Percentiles rank a stretch among this genome's conserved stretches.
Conservation (phyloP, 2,329 filamentous ascomycete species). For the Lecanosticta acicola region DNA sequence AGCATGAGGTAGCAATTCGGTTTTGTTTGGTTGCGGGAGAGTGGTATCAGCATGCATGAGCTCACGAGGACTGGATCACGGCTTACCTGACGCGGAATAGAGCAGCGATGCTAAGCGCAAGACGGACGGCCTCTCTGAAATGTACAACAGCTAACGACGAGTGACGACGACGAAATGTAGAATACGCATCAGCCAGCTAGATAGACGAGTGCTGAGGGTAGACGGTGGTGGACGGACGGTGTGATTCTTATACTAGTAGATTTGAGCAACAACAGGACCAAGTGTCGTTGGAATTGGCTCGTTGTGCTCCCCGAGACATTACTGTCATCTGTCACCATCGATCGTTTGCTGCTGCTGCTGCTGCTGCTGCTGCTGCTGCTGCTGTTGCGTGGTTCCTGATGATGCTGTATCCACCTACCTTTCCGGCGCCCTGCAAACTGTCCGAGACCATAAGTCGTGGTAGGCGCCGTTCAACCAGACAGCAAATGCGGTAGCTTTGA, state of each 20-base stretch:
- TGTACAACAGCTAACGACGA: not conserved
- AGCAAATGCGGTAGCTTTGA: too few relatives aligned
- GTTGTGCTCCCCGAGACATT: slow-evolving; percentile 6
- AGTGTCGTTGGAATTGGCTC: slow-evolving; percentile 6
- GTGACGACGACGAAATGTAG: not conserved
- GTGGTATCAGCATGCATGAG: slow-evolving; percentile 4
- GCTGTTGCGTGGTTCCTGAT: not conserved
- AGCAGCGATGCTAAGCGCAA: slow-evolving; percentile 3
- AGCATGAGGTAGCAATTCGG: not conserved
- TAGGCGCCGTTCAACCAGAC: not conserved
- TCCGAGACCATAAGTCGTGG: not conserved
- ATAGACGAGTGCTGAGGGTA: too few relatives aligned
- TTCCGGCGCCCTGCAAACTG: not conserved
- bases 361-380: not conserved
- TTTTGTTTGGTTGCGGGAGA: not conserved
- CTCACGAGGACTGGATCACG: slow-evolving; percentile 4
- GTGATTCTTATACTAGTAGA: not conserved
- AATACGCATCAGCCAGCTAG: too few relatives aligned
- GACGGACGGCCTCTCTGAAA: not conserved
- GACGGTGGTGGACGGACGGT: not conserved
- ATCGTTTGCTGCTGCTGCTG: not conserved
- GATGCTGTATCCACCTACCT: not conserved
- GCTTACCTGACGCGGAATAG: slow-evolving; percentile 1
- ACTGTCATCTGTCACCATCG: not conserved
- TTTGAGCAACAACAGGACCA: not conserved